Conservation (phyloP, 805 yeast species). For the Ogataea degrootiae region DNA sequence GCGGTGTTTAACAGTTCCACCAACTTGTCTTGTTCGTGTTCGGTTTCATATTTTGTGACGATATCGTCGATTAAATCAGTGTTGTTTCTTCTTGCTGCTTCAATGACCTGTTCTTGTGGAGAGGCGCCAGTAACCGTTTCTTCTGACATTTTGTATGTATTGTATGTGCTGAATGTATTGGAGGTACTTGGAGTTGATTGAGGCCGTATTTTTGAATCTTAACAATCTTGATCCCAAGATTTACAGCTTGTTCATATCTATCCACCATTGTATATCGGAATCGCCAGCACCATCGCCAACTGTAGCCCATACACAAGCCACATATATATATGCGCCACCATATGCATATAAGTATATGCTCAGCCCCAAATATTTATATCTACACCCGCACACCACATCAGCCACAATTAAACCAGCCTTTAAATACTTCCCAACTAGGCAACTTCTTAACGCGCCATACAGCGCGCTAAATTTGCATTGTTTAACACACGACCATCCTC, state of each 20-base stretch:
- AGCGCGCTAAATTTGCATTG: background rate
- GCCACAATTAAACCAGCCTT: background rate
- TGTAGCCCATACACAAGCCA: background rate
- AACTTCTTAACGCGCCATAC: background rate
- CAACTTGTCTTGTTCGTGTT: constrained; percentile 37
- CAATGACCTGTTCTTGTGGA: constrained; percentile 72
- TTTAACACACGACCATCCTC: background rate
- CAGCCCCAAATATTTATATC: no score
- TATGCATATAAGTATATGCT: no score
- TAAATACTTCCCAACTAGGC: background rate
- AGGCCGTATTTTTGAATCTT: background rate
- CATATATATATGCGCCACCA: background rate
- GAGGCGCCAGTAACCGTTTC: constrained; percentile 60
- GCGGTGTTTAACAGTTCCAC: constrained; percentile 59
- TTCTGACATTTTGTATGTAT: constrained; percentile 1
- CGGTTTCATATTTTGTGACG: constrained; percentile 30
- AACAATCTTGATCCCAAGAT: background rate
- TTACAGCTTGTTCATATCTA: background rate
- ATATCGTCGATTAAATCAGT: constrained; percentile 63
- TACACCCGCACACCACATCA: background rate
- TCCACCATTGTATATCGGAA: background rate
- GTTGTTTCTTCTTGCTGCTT: constrained; percentile 85
- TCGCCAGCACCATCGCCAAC: background rate
- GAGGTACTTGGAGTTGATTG: no score
- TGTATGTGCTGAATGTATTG: background rate